Evolutionary conservation across 2,329 filamentous ascomycete genomes (phyloP).

Genomic region (Xylariaceae sp.): DNA sequence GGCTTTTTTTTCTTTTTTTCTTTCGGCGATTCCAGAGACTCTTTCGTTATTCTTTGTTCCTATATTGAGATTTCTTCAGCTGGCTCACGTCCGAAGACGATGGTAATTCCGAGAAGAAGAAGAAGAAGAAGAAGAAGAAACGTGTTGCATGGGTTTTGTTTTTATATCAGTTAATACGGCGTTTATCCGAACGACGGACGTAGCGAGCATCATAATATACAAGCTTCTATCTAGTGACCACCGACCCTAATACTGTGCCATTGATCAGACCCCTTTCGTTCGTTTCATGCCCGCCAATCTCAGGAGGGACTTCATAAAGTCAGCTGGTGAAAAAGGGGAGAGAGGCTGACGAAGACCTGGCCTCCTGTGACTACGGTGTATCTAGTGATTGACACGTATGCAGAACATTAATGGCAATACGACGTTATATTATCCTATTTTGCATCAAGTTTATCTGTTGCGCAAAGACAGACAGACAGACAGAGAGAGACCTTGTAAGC

Average conservation of each 20-base stretch:
- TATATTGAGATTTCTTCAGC: too few species aligned
- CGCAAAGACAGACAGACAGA: not conserved
- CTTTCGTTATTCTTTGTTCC: not conserved
- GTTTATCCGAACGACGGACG: not conserved
- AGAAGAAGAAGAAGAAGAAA: too few species aligned
- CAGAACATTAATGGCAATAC: too few species aligned
- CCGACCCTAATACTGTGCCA: not conserved
- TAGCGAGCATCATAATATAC: not conserved
- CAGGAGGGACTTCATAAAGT: not conserved
- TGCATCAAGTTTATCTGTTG: not conserved
- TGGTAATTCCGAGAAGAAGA: too few species aligned
- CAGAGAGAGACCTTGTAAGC: slow-evolving; percentile 9
- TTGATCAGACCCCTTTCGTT: not conserved
- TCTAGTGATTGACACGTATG: too few species aligned
- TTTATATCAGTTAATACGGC: not conserved
- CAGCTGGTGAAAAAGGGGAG: not conserved
- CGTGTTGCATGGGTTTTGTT: too few species aligned
- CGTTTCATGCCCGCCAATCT: not conserved
- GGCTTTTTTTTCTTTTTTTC: too few species aligned
- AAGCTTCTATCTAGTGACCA: not conserved
- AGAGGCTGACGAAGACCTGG: not conserved
- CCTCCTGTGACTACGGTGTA: too few species aligned
- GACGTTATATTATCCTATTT: too few species aligned
- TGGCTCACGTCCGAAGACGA: too few species aligned
- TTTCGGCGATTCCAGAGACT: not conserved